phyloP scores from a whole-genome alignment of 805 yeast genomes.

The Yamadazyma phyllophila region DNA sequence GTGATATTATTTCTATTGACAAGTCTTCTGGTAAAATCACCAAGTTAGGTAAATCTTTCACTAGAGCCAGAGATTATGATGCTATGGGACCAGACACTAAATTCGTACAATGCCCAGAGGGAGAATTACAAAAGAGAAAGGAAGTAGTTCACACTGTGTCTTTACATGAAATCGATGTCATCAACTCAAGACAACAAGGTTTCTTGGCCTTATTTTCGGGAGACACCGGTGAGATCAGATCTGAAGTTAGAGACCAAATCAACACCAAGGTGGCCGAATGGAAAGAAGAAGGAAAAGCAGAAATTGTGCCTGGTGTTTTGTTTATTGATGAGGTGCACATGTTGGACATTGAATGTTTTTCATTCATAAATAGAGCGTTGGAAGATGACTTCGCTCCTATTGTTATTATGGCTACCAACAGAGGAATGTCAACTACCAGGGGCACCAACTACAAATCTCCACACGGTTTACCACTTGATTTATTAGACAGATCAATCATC shows the following conservation, averaged over 20 bases:
- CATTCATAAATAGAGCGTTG: constrained; percentile 90
- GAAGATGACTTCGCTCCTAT: constrained; percentile 97
- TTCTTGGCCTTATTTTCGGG: constrained; percentile 93
- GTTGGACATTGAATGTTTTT: constrained; percentile 96
- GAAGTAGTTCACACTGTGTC: constrained; percentile 98
- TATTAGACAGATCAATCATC: constrained; percentile 89
- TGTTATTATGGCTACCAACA: constrained; percentile 96
- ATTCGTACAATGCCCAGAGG: constrained; percentile 98
- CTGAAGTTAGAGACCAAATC: constrained; percentile 94
- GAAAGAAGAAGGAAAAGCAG: constrained; percentile 99
- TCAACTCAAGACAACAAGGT: constrained; percentile 96
- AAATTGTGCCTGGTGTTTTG: constrained; percentile 94
- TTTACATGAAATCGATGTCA: constrained; percentile 94
- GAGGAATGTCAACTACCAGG: constrained; percentile 90
- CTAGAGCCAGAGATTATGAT: constrained; percentile 96
- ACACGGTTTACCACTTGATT: constrained; percentile 95
- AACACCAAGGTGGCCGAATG: constrained; percentile 96
- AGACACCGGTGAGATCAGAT: constrained; percentile 95
- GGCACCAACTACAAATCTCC: constrained; percentile 94
- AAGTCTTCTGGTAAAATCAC: constrained; percentile 93
- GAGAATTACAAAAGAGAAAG: constrained; percentile 93
- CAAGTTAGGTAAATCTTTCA: constrained; percentile 91
- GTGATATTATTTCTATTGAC: constrained; percentile 94
- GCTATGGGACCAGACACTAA: constrained; percentile 98
- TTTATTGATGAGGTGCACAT: constrained; percentile 98